A percentile compares a stretch with the other conserved stretches of the same genome.
phyloP scores from a whole-genome alignment of 2,329 filamentous ascomycete genomes.

The Clonostachys rosea region DNA sequence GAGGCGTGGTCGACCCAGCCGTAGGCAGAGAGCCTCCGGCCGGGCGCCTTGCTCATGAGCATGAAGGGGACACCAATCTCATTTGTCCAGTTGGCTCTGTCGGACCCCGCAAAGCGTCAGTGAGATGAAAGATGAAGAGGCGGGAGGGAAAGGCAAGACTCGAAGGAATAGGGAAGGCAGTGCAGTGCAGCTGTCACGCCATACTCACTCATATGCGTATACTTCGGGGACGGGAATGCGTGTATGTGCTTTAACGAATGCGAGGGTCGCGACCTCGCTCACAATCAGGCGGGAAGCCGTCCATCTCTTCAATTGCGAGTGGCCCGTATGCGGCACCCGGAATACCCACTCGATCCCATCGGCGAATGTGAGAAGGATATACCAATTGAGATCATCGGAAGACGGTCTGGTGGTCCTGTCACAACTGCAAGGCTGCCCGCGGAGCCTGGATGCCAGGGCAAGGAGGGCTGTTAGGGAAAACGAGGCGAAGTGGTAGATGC shows the following conservation, averaged over 20 bases:
- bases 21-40: slow-evolving; percentile 9
- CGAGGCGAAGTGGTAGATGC: no score
- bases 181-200: background rate
- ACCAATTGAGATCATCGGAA: slow-evolving; percentile 11
- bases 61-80: slow-evolving; percentile 13
- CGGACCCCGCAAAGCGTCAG: slow-evolving; percentile 4
- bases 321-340: slow-evolving; percentile 7
- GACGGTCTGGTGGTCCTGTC: slow-evolving; percentile 6
- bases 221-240: slow-evolving; percentile 11
- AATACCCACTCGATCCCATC: slow-evolving; percentile 12
- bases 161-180: no score
- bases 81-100: slow-evolving; percentile 4
- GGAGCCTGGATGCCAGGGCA: slow-evolving; percentile 5
- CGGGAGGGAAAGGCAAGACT: no score
- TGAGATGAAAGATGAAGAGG: background rate
- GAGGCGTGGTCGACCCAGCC: slow-evolving; percentile 5
- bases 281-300: slow-evolving; percentile 8
- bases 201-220: slow-evolving; percentile 11
- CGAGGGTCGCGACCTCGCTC: slow-evolving; percentile 12
- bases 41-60: slow-evolving; percentile 12
- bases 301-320: background rate
- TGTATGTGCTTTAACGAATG: slow-evolving; percentile 5
- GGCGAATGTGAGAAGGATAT: slow-evolving; percentile 11
- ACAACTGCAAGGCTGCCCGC: slow-evolving; percentile 9
- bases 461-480: background rate